These are phyloP conservation scores for Pseudocercospora fijiensis DNA, from an alignment of 2,329 filamentous ascomycete species.

Conservation along the genomic window DNA sequence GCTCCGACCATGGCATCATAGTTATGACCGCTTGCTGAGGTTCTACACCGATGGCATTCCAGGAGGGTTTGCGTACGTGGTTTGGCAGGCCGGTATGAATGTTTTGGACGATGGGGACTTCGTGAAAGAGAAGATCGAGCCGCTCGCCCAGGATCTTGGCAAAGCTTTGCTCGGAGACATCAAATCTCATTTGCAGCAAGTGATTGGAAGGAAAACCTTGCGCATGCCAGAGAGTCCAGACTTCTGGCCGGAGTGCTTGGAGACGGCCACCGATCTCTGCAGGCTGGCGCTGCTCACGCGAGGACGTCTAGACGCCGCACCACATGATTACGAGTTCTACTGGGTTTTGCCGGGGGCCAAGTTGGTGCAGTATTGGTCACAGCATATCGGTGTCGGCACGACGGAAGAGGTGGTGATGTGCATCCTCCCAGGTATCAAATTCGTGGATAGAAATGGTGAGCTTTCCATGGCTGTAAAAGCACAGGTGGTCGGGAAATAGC, in stretches of 20 bases:
- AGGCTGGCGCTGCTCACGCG: neutral
- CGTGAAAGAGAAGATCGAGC: neutral
- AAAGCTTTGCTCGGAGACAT: neutral
- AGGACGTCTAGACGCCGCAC: neutral
- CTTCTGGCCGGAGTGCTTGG: neutral
- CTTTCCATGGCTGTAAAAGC: neutral
- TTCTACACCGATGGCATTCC: neutral
- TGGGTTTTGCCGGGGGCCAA: neutral
- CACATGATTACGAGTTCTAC: neutral
- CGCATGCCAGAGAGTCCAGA: neutral
- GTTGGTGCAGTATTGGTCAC: neutral
- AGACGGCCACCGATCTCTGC: neutral
- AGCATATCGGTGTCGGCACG: neutral
- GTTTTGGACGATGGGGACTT: neutral
- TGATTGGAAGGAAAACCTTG: neutral
- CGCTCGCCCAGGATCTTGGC: neutral
- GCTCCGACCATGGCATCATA: neutral
- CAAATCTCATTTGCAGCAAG: neutral
- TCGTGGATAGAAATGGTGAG: neutral
- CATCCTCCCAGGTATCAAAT: neutral
- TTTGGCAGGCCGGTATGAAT: neutral
- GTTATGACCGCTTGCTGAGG: neutral
- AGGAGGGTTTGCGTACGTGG: neutral
- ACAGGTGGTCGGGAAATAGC: neutral
- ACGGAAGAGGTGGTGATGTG: neutral